These are phyloP conservation scores for Candida hungchunana DNA, from an alignment of 805 yeast species.

Conservation along the genomic window DNA sequence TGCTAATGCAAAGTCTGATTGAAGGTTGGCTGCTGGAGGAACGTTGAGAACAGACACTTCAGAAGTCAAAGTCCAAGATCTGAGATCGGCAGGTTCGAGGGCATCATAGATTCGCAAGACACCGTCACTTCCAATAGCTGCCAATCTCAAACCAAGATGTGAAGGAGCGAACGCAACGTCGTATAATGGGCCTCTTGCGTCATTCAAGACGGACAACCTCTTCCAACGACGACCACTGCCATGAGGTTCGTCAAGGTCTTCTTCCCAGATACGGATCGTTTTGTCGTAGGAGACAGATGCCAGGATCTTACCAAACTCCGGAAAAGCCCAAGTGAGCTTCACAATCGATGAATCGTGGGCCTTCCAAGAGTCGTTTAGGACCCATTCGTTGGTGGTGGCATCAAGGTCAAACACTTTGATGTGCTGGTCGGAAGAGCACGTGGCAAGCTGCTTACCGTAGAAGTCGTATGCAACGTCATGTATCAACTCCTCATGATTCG, in stretches of 20 bases:
- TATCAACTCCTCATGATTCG: slow-evolving; percentile 90
- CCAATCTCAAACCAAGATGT: slow-evolving; percentile 75
- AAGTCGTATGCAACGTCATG: slow-evolving; percentile 90
- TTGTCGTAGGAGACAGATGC: slow-evolving; percentile 91
- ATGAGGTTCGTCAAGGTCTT: slow-evolving; percentile 68
- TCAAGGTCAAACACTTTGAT: slow-evolving; percentile 83
- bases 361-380: slow-evolving; percentile 82
- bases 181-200: slow-evolving; percentile 83
- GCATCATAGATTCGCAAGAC: slow-evolving; percentile 81
- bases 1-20: slow-evolving; percentile 77
- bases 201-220: slow-evolving; percentile 70
- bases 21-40: slow-evolving; percentile 77
- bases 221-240: slow-evolving; percentile 85
- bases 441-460: slow-evolving; percentile 89
- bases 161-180: slow-evolving; percentile 88
- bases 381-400: slow-evolving; percentile 68
- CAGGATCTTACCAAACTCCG: slow-evolving; percentile 83
- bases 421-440: slow-evolving; percentile 93
- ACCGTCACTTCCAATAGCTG: slow-evolving; percentile 88
- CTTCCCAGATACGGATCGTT: slow-evolving; percentile 88
- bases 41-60: slow-evolving; percentile 63
- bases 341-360: slow-evolving; percentile 92
- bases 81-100: slow-evolving; percentile 81
- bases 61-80: slow-evolving; percentile 73
- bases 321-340: slow-evolving; percentile 87